Conservation (phyloP, 2,329 filamentous ascomycete genomes). For the Ceratocystiopsis brevicomis region DNA sequence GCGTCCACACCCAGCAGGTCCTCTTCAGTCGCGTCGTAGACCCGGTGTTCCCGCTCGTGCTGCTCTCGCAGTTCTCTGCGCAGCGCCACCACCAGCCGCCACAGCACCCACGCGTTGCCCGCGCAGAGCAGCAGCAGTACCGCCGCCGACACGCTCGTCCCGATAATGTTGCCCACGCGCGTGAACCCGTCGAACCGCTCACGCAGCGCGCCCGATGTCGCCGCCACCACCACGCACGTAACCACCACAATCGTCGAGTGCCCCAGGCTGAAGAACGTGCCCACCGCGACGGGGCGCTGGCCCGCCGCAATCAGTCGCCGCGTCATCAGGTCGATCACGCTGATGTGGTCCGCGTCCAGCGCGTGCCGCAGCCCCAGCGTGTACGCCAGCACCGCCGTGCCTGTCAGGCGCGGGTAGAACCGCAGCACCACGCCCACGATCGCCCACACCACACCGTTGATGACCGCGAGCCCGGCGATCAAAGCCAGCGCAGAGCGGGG, state of each 20-base stretch:
- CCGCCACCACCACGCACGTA: constrained; percentile 81
- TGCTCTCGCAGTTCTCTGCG: constrained; percentile 31
- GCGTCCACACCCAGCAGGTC: background rate
- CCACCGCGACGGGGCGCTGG: constrained; percentile 74
- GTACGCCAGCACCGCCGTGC: constrained; percentile 69
- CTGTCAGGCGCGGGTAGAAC: constrained; percentile 44
- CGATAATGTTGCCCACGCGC: constrained; percentile 70
- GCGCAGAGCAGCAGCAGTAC: constrained; percentile 68
- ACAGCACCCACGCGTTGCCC: constrained; percentile 74
- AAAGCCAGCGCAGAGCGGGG: constrained; percentile 22
- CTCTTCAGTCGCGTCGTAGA: constrained; percentile 11
- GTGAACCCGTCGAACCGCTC: constrained; percentile 65
- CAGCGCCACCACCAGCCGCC: constrained; percentile 54
- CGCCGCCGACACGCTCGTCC: constrained; percentile 65
- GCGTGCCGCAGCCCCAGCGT: constrained; percentile 81
- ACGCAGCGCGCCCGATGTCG: constrained; percentile 67
- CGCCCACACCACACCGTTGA: constrained; percentile 38
- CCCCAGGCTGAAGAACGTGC: constrained; percentile 83
- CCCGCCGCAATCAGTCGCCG: constrained; percentile 70
- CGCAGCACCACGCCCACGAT: constrained; percentile 32
- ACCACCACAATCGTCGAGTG: constrained; percentile 86
- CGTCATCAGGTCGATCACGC: constrained; percentile 87
- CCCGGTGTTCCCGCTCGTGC: constrained; percentile 14
- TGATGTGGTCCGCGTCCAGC: constrained; percentile 83
- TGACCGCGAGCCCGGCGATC: constrained; percentile 28